Base-by-base conservation (phyloP, 768 basidiomycete species). In the Suillus subaureus region DNA sequence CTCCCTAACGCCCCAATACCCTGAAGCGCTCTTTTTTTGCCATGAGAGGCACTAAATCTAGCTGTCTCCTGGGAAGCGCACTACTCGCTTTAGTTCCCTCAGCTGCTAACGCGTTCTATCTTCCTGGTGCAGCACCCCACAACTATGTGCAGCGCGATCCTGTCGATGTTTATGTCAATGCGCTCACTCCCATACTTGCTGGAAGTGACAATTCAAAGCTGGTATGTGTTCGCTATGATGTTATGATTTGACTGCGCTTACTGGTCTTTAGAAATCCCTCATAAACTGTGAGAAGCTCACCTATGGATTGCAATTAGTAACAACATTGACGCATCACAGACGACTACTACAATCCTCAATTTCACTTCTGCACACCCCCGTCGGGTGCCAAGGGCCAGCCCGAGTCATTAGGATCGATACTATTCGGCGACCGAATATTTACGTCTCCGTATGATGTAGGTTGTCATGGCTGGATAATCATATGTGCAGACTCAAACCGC, bases 341-440 rank as follows among this genome's bases (percentile, higher is more conserved):
- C 76, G 97, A 99, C 76, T 98, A 97, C 78, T 99, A 98, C 77
- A 87, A 96, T 72, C 86, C 90, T 2, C 82, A 83, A 62, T 92
- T 98, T 68, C 88, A 88, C 67, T 97, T 98, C 77, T 99, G 97
- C 73, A 73, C 86, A 65, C 97, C 97, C 97, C 97, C 31, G 78
- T 83, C 49, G 89, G 96, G 94, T 12, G 84, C 88, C 26, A 77
- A 86, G 73, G 86, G 86, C 70, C 89, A 89, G 73, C 91, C 94
- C 4, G 96, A 96, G 76, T 91, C 89, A 1, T 80, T 98, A 33
- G 97, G 97, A 7, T 93, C 93, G 21, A 96, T 98, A 71, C 80
- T 99, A n/a, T 97, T 97, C 70, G 97, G 97, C 18, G 97, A 98
- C 81, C 85, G 97, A 68, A 94, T 99, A 70, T 93, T 95, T 77